phyloP scores from a whole-genome alignment of 2,329 filamentous ascomycete genomes.

The Trichoderma oligosporum region DNA sequence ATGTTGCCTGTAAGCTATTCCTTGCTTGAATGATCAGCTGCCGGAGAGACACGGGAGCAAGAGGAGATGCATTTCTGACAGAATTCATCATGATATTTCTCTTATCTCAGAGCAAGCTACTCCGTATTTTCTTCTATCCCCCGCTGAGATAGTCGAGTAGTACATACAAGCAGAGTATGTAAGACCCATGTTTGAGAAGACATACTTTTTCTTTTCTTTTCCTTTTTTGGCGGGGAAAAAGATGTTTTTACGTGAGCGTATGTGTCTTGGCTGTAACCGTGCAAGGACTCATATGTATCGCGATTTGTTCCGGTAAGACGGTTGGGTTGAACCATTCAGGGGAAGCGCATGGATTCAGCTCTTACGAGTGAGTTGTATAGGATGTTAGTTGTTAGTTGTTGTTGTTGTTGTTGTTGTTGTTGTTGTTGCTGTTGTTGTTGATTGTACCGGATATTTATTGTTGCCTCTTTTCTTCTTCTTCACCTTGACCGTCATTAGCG shows the following conservation, averaged over 20 bases:
- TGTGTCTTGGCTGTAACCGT: not conserved
- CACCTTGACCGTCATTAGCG: not conserved
- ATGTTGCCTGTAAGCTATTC: not conserved
- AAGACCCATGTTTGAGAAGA: slow-evolving; percentile 4
- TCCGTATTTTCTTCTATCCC: not conserved
- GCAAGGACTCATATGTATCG: too few species aligned
- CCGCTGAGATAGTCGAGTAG: not conserved
- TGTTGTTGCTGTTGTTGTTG: too few species aligned
- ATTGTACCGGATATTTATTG: too few species aligned
- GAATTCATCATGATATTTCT: not conserved
- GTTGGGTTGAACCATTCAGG: too few species aligned
- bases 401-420: too few species aligned
- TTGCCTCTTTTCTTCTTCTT: not conserved
- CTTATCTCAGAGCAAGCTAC: not conserved
- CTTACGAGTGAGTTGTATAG: too few species aligned
- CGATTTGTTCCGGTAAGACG: too few species aligned
- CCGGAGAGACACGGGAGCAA: too few species aligned
- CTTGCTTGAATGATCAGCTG: too few species aligned
- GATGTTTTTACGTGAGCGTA: not conserved
- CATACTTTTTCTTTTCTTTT: not conserved
- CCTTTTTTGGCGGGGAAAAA: not conserved
- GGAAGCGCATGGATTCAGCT: too few species aligned
- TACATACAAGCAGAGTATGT: too few species aligned
- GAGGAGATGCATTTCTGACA: not conserved
- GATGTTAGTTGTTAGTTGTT: too few species aligned